Base-by-base conservation (phyloP, 2,329 filamentous ascomycete genomes). In the Fusarium hainanense region DNA sequence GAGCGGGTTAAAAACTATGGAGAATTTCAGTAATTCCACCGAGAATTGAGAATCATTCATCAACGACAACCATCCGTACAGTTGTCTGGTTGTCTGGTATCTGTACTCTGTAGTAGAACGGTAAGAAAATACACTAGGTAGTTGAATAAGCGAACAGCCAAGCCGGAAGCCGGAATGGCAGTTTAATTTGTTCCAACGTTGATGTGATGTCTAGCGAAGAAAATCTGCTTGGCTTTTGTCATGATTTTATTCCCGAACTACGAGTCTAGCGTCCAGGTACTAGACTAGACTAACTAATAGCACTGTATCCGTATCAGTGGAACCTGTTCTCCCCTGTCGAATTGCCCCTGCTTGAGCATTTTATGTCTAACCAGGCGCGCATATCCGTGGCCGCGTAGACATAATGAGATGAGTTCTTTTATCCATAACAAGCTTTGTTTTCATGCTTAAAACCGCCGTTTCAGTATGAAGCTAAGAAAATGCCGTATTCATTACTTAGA, bases 161-260 rank as follows among this genome's bases (percentile, higher is more conserved):
- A 74, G 69, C 63, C 69, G 68, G 71, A 58, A 70, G 32, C 37
- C 63, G 64, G 57, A 58, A 58, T 40, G 23, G 21, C 54, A 51
- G 59, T 37, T 65, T 64, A 47, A 64, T 64, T 44, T 52, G 34
- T 18, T 52, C 48, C 21, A 13, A 40, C 20, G 27, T 37, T 42
- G 23, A 40, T 47, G 42, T 30, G 27, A 40, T 28, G 23, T 30
- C 16, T 47, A 47, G 44, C 44, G 21, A 47, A 20, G 44, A 47
- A 47, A 47, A 28, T 47, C 44, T 47, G 44, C 44, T 47, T 47
- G 44, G 44, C 49, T 20, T 18, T 28, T 16, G 23, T 34, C 18
- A 27, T 7, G 27, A 11, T 65, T 37, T 37, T 57, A 46, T 66
- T 66, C 51, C 51, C 61, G 61, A 18, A 12, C 30, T n/a, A n/a